A percentile compares a stretch with the other conserved stretches of the same genome.
Conservation (phyloP, 306 rosid genomes). For the Cicer judaicum region DNA sequence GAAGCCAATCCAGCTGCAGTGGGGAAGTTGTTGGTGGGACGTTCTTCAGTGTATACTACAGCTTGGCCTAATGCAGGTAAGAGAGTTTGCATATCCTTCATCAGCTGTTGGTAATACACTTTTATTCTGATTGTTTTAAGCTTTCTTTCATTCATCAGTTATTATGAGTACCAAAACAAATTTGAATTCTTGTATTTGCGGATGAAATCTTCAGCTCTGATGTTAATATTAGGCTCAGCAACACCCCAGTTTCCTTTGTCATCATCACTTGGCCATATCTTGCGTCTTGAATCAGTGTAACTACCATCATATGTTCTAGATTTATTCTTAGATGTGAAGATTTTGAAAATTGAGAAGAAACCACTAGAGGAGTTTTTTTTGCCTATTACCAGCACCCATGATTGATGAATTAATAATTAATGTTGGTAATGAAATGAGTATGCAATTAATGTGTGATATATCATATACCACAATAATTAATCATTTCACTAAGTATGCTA, state of each 20-base stretch:
- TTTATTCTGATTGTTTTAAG: too few species aligned
- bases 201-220: conserved; percentile 62
- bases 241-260: conserved; percentile 60
- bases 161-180: too few species aligned
- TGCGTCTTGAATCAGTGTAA: conserved; percentile 36
- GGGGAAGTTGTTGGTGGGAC: too few species aligned
- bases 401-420: background rate
- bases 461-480: too few species aligned
- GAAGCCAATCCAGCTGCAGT: too few species aligned
- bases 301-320: conserved; percentile 36
- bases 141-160: too few species aligned
- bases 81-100: too few species aligned
- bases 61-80: too few species aligned
- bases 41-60: too few species aligned
- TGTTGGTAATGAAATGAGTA: conserved; percentile 23
- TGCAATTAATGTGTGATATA: background rate
- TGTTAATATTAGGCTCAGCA: conserved; percentile 66
- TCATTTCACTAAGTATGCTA: too few species aligned
- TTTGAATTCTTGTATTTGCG: conserved; percentile 38
- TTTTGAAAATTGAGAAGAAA: conserved; percentile 59
- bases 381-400: conserved; percentile 56
- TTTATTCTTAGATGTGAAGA: conserved; percentile 52
- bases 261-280: conserved; percentile 64
- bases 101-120: too few species aligned
- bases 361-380: conserved; percentile 51